These are phyloP conservation scores for Leucosporidium yakuticum DNA, from an alignment of 768 basidiomycete genomes.

Conservation along the genomic window DNA sequence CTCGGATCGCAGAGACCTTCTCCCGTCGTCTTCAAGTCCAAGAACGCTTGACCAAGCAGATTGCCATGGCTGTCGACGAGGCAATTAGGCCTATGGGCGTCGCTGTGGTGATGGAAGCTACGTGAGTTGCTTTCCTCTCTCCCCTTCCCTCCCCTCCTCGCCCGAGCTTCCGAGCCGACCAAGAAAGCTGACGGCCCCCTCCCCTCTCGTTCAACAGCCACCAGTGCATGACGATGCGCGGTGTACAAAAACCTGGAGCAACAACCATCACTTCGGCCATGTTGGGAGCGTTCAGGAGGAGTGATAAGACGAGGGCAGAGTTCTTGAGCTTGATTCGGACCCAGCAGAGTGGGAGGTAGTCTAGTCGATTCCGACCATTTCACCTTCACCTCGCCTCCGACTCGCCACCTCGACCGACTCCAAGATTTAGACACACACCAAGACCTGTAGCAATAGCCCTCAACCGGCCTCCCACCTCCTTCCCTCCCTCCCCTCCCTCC, in stretches of 20 bases:
- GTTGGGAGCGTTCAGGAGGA: slow-evolving; percentile 96
- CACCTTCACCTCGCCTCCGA: too few species aligned
- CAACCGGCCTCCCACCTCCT: too few species aligned
- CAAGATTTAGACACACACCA: too few species aligned
- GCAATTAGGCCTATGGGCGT: slow-evolving; percentile 96
- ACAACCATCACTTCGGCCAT: slow-evolving; percentile 94
- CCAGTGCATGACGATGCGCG: slow-evolving; percentile 99
- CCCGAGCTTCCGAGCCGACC: too few species aligned
- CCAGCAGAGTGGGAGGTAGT: too few species aligned
- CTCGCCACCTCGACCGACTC: too few species aligned
- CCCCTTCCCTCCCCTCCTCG: slow-evolving; percentile 7
- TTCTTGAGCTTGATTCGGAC: slow-evolving; percentile 70
- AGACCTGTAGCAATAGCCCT: too few species aligned
- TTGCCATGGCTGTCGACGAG: slow-evolving; percentile 95
- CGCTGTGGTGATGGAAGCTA: slow-evolving; percentile 98
- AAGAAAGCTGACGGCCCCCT: neutral
- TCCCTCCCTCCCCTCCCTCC: too few species aligned
- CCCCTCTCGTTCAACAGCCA: slow-evolving; percentile 55
- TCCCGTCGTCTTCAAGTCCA: slow-evolving; percentile 93
- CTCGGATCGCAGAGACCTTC: slow-evolving; percentile 94
- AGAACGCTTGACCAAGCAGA: slow-evolving; percentile 94
- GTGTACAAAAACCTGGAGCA: slow-evolving; percentile 96
- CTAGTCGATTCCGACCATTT: too few species aligned
- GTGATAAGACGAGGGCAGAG: slow-evolving; percentile 97
- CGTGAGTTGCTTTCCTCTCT: slow-evolving; percentile 53